Evolutionary conservation across 116 monocot species (phyloP), one percentile per base, ranked within the genome.

Genomic region (Papilionanthe hybrid): DNA sequence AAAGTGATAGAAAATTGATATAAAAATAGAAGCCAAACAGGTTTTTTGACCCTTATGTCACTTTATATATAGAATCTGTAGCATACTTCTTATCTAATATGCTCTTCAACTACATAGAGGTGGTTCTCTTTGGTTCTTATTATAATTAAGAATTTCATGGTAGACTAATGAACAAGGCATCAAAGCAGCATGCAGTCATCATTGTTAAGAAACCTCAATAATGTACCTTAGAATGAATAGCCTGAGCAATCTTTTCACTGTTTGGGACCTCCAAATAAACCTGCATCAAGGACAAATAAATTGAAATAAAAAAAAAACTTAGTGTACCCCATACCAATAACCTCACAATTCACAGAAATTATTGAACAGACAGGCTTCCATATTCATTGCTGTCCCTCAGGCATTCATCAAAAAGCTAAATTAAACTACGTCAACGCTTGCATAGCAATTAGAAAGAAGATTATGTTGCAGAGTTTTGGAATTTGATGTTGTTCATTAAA

Each of bases 181-280:
- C 28, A 71, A 73, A 42, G 44, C 44, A 43, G 47, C 75, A 75
- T 28, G 27, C 49, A 9, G 28, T 27, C 5, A 13, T 75, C 15
- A 28, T 22, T 75, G 29, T 25, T 12, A 13, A 50, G 13, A 50
- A 9, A 1, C 50, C 25, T 49, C 49, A 6, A 27, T 20, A 28
- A 67, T 78, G 75, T 60, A 95, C 96, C 93, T 96, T 92, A 22
- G 86, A 77, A 30, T 89, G 90, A 81, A 93, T 85, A 72, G 90
- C 92, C 47, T 93, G 85, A 2, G 96, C 93, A 81, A 92, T 44
- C 66, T 81, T 90, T 83, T 92, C 90, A 75, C 93, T 75, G 55
- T 84, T 84, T 45, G 96, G 93, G 49, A 89, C 83, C 79, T 96
- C 96, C 83, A 96, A 56, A 79, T 96, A 96, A 79, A 96, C 92